phyloP scores from a whole-genome alignment of 352 stramenopile species.

The Pythium monospermum region DNA sequence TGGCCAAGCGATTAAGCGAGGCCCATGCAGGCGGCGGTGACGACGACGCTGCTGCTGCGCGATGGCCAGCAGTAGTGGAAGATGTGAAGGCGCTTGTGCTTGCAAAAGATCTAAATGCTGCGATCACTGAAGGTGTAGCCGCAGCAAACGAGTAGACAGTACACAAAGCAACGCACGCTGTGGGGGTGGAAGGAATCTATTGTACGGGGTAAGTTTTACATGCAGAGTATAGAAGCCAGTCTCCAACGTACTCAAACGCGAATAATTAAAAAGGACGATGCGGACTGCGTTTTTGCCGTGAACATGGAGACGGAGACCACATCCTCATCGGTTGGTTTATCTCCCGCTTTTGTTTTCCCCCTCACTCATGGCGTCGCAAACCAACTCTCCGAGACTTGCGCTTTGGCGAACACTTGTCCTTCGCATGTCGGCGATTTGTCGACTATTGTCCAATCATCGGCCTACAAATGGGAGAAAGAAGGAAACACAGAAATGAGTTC shows the following conservation, averaged over 20 bases:
- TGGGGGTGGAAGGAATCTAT: neutral
- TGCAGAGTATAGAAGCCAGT: conserved; percentile 1
- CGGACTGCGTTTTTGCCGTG: no score
- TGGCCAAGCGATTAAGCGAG: conserved; percentile 6
- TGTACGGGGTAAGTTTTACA: conserved; percentile 15
- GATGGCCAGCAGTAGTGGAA: conserved; percentile 10
- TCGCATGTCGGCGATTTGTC: conserved; percentile 78
- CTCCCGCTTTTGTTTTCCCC: no score
- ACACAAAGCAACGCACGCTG: neutral
- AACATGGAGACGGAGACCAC: no score
- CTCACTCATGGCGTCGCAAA: conserved; percentile 12
- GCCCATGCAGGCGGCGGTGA: conserved; percentile 4
- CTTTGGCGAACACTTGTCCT: conserved; percentile 8
- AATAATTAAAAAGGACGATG: conserved; percentile 7
- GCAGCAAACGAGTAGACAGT: neutral
- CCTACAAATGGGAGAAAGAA: conserved; percentile 17
- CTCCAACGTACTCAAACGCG: conserved; percentile 11
- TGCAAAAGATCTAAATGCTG: conserved; percentile 18
- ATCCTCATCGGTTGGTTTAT: no score
- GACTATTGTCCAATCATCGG: conserved; percentile 71
- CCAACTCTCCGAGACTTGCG: conserved; percentile 15
- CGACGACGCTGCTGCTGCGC: neutral
- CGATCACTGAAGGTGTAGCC: neutral
- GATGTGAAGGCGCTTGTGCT: conserved; percentile 15
- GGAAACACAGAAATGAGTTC: conserved; percentile 6